Conservation (phyloP, 108 stramenopile genomes). For the Nitzschia sp. region DNA sequence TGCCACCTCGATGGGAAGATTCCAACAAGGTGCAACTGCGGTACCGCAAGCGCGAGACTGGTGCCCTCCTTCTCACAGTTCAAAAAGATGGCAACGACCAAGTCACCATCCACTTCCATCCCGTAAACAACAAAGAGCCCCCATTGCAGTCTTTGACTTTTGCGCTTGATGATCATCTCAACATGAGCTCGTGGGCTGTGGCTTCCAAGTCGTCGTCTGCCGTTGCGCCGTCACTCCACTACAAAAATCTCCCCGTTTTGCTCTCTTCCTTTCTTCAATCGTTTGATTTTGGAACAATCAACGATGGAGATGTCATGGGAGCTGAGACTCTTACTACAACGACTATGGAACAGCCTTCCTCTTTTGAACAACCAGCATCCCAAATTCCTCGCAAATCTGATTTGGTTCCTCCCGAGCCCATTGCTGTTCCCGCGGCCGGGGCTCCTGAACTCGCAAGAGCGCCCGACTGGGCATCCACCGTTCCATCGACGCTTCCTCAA, state of each 20-base stretch:
- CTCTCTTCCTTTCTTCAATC: constrained; percentile 47
- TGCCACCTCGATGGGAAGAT: constrained; percentile 69
- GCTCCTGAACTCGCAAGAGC: neutral
- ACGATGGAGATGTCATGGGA: constrained; percentile 23
- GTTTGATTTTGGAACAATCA: constrained; percentile 53
- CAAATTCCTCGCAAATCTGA: constrained; percentile 8
- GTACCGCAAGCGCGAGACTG: constrained; percentile 53
- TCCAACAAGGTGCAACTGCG: constrained; percentile 32
- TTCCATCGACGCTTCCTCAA: constrained; percentile 32
- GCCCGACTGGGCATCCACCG: neutral
- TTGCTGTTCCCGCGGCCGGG: constrained; percentile 7
- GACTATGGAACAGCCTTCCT: neutral
- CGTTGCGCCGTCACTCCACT: constrained; percentile 64
- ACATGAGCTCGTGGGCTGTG: constrained; percentile 59
- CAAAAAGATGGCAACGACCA: neutral
- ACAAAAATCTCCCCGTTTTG: constrained; percentile 54
- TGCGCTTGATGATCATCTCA: constrained; percentile 56
- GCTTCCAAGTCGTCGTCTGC: constrained; percentile 21
- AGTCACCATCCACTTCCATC: constrained; percentile 27
- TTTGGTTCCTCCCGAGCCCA: constrained; percentile 7
- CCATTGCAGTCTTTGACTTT: constrained; percentile 39
- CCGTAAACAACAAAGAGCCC: constrained; percentile 37
- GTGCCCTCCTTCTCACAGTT: constrained; percentile 41
- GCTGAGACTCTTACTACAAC: neutral
- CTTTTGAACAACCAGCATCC: too few species aligned